Evolutionary conservation across 2,329 filamentous ascomycete genomes (phyloP).

Genomic region (Trichoderma arundinaceum): DNA sequence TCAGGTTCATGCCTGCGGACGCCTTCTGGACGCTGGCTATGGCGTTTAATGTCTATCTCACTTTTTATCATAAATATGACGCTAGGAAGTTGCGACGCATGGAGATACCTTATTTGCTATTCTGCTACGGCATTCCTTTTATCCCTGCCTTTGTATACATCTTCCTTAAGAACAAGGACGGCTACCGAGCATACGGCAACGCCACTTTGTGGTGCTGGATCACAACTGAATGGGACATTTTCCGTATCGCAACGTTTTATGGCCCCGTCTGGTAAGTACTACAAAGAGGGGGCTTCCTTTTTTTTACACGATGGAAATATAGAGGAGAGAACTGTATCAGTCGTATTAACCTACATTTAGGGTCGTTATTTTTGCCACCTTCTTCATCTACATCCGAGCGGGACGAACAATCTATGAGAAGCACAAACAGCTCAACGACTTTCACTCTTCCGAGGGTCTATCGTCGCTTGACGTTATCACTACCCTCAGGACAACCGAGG

Average conservation of each 20-base stretch:
- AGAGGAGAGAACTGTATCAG: no score
- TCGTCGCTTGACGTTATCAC: constrained; percentile 52
- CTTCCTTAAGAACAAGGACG: constrained; percentile 61
- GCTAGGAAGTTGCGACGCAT: constrained; percentile 66
- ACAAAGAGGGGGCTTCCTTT: no score
- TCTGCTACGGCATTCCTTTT: constrained; percentile 76
- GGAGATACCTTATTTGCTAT: constrained; percentile 71
- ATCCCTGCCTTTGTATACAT: constrained; percentile 71
- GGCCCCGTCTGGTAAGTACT: constrained; percentile 67
- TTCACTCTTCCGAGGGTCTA: constrained; percentile 55
- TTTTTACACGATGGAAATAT: no score
- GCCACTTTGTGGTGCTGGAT: constrained; percentile 87
- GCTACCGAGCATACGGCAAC: constrained; percentile 70
- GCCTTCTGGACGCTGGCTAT: constrained; percentile 80
- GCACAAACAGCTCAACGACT: constrained; percentile 64
- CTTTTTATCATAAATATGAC: constrained; percentile 77
- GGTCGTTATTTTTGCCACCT: constrained; percentile 65
- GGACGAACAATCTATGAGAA: constrained; percentile 71
- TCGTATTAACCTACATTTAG: constrained; percentile 44
- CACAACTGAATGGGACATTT: constrained; percentile 66
- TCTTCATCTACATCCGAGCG: constrained; percentile 70
- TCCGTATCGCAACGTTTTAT: constrained; percentile 78
- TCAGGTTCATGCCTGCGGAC: constrained; percentile 80
- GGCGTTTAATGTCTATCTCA: constrained; percentile 83
- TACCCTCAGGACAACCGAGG: constrained; percentile 65